Evolutionary conservation across 2,329 filamentous ascomycete genomes (phyloP), one percentile per base, ranked within the genome.

Genomic region (Dothiorella sarmentorum): DNA sequence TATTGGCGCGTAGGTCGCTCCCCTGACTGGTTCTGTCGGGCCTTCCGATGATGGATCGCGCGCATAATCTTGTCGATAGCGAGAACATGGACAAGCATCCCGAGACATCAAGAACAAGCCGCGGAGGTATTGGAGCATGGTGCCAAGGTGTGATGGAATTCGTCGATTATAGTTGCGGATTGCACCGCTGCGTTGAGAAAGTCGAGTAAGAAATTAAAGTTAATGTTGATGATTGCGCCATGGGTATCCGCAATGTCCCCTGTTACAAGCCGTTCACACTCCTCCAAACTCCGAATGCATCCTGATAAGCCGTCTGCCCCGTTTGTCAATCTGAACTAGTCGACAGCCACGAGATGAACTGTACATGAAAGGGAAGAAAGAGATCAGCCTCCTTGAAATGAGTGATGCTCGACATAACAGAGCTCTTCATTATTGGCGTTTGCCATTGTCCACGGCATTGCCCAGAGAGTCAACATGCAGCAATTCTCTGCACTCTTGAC

Each of bases 401-500:
- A 31, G 3, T 9, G 15, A 31, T 31, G 29, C 6, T 10, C 9
- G 13, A 18, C 35, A 17, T n/a, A 38, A n/a, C 35, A 13, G 35
- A 38, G 10, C 10, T 15, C 10, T 15, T 18, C 13, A 15, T 37
- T 13, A 56, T 5, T 40, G 53, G 17, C 53, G 53, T 27, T 35
- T 47, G 6, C 43, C 55, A 7, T 29, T 40, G 10, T 53, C 57
- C 13, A 64, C 56, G 1, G 67, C 65, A n/a, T 73, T 72, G 37
- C 71, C 71, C 59, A 67, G 70, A 1, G 68, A 66, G 47, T 73
- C 71, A 3, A 66, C 64, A 24, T 64, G 59, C 13, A 73, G 62
- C 13, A 62, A 42, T 7, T 56, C 55, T 31, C 71, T 70, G 68
- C 90, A 94, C 51, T 90, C 85, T 1, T 88, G 88, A 71, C 90